Conservation (phyloP, 495 filamentous ascomycete genomes). For the Halenospora varia region DNA sequence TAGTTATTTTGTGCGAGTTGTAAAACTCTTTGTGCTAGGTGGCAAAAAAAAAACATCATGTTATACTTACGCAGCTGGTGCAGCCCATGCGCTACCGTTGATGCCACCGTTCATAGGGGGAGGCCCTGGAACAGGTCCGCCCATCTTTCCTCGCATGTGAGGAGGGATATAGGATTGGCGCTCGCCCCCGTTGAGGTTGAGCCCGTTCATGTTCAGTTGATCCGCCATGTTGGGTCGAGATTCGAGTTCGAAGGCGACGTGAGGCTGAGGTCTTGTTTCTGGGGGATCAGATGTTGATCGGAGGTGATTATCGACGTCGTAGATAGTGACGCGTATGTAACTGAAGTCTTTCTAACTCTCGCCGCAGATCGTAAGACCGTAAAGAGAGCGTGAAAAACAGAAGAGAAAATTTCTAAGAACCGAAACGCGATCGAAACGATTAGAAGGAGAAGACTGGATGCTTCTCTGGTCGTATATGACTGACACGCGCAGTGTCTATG, state of each 20-base stretch:
- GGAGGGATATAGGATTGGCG: slow-evolving; percentile 91
- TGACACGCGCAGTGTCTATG: no score
- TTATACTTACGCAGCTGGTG: slow-evolving; percentile 42
- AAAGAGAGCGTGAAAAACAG: slow-evolving; percentile 32
- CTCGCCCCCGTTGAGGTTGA: slow-evolving; percentile 62
- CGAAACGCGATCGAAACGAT: slow-evolving; percentile 35
- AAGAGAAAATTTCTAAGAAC: slow-evolving; percentile 32
- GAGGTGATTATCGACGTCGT: slow-evolving; percentile 9
- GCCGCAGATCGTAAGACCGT: slow-evolving; percentile 20
- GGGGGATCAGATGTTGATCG: not conserved
- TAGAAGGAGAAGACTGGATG: slow-evolving; percentile 23
- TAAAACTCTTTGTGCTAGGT: not conserved
- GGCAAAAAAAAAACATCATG: not conserved
- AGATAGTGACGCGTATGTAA: slow-evolving; percentile 8
- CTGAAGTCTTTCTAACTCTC: slow-evolving; percentile 10
- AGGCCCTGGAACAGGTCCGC: slow-evolving; percentile 25
- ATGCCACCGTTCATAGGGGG: slow-evolving; percentile 27
- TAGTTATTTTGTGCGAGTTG: no score
- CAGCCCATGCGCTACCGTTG: slow-evolving; percentile 55
- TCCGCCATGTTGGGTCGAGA: slow-evolving; percentile 69
- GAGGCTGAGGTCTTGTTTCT: slow-evolving; percentile 9
- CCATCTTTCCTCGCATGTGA: slow-evolving; percentile 71
- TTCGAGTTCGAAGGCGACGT: slow-evolving; percentile 21
- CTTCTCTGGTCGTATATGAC: slow-evolving; percentile 18
- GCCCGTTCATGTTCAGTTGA: slow-evolving; percentile 85